Evolutionary conservation across 1,284 basidiomycete species (phyloP).

Genomic region (Boletus mariae): DNA sequence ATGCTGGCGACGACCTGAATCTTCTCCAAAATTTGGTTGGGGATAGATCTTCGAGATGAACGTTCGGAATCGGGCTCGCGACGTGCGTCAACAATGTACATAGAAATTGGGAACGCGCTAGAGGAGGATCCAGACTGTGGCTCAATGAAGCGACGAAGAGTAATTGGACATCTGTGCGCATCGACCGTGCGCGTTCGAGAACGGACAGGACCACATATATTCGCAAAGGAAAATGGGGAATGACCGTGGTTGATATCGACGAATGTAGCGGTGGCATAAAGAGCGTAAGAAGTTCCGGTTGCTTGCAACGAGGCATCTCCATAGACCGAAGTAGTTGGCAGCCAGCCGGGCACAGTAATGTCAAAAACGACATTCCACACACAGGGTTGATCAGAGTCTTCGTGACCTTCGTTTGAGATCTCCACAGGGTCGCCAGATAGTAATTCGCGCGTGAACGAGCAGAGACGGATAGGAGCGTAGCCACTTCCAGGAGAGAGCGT

Average conservation of each 20-base stretch:
- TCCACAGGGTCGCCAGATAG: conserved; percentile 49
- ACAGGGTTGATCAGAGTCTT: conserved; percentile 50
- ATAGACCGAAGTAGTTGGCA: conserved; percentile 55
- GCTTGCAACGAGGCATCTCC: conserved; percentile 39
- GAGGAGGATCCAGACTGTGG: conserved; percentile 33
- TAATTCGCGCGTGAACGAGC: conserved; percentile 61
- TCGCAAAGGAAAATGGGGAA: conserved; percentile 41
- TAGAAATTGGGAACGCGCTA: conserved; percentile 21
- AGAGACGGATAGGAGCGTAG: conserved; percentile 62
- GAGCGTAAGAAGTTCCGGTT: conserved; percentile 58
- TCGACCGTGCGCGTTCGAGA: conserved; percentile 37
- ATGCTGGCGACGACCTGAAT: conserved; percentile 60
- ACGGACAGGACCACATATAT: conserved; percentile 48
- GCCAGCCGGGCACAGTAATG: conserved; percentile 72
- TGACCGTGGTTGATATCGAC: conserved; percentile 40
- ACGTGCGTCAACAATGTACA: conserved; percentile 28
- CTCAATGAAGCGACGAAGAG: conserved; percentile 45
- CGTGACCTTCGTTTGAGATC: conserved; percentile 57
- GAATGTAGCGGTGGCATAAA: conserved; percentile 65
- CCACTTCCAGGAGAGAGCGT: conserved; percentile 53
- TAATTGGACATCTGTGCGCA: conserved; percentile 37
- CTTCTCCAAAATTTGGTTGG: conserved; percentile 51
- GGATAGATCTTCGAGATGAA: conserved; percentile 35
- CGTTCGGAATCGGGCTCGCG: conserved; percentile 8
- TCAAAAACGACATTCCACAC: conserved; percentile 72